A percentile compares a stretch with the other conserved stretches of the same genome.
Evolutionary conservation across 352 stramenopile species (phyloP).

Genomic region (Globisporangium splendens): DNA sequence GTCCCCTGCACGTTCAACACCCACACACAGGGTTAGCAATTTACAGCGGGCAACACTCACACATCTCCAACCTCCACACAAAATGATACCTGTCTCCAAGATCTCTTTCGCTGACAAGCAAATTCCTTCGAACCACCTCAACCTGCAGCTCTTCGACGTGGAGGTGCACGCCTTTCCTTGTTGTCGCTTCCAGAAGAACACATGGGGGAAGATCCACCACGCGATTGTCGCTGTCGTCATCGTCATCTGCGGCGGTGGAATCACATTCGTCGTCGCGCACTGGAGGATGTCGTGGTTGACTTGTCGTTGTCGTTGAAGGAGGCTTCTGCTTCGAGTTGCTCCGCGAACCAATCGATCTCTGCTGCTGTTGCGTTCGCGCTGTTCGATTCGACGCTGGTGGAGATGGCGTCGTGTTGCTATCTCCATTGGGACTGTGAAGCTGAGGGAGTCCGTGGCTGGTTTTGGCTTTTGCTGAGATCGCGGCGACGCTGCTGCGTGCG

Average conservation of each 20-base stretch:
- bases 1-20: constrained; percentile 26
- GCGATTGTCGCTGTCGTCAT: constrained; percentile 16
- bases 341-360: background rate
- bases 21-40: background rate
- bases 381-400: background rate
- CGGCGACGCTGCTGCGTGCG: constrained; percentile 7
- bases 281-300: background rate
- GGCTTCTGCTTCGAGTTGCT: background rate
- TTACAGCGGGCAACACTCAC: no score
- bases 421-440: background rate
- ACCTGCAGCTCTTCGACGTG: constrained; percentile 60
- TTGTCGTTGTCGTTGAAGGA: background rate
- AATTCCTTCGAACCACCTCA: constrained; percentile 22
- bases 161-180: constrained; percentile 53
- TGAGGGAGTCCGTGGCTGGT: constrained; percentile 12
- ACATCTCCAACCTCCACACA: constrained; percentile 1
- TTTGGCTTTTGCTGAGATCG: constrained; percentile 10
- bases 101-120: constrained; percentile 5
- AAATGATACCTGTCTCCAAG: constrained; percentile 44
- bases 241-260: constrained; percentile 9
- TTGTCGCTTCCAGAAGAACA: constrained; percentile 63
- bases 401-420: background rate
- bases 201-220: constrained; percentile 30
- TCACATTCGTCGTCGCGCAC: background rate
- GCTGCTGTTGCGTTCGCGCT: background rate